Percentiles rank a stretch among this genome's conserved stretches.
These are phyloP conservation scores for Vanderwaltozyma polyspora DNA, from an alignment of 805 yeast genomes.

Conservation along the genomic window DNA sequence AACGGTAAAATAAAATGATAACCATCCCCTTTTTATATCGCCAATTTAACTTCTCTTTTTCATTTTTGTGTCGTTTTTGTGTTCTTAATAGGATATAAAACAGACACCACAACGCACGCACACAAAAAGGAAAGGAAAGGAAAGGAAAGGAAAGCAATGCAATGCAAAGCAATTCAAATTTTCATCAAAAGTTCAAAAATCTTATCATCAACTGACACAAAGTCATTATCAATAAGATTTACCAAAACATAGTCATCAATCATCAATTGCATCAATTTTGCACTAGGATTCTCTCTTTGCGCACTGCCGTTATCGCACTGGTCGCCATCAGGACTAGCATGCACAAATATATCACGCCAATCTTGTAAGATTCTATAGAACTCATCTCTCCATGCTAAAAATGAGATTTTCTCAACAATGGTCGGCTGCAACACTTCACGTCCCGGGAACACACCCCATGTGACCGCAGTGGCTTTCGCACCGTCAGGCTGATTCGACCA, in stretches of 20 bases:
- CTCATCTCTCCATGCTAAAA: conserved; percentile 96
- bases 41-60: too few relatives aligned
- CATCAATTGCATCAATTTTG: conserved; percentile 19
- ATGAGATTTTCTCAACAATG: conserved; percentile 82
- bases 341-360: conserved; percentile 59
- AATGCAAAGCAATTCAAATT: conserved; percentile 1
- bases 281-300: conserved; percentile 24
- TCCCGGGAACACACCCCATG: conserved; percentile 98
- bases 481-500: conserved; percentile 60
- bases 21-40: too few relatives aligned
- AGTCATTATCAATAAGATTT: conserved; percentile 87
- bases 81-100: too few relatives aligned
- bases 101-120: too few relatives aligned
- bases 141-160: too few relatives aligned
- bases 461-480: conserved; percentile 78
- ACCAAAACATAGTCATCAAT: conserved; percentile 57
- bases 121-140: too few relatives aligned
- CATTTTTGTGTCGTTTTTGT: too few relatives aligned
- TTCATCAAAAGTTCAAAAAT: conserved; percentile 41
- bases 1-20: too few relatives aligned
- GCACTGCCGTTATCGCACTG: conserved; percentile 30
- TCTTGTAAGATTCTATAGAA: conserved; percentile 73
- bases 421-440: conserved; percentile 92
- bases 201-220: conserved; percentile 38
- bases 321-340: too few relatives aligned